Percentiles rank a stretch among this genome's conserved stretches.
phyloP scores from a whole-genome alignment of 305 asterid genomes.

The Withania somnifera region DNA sequence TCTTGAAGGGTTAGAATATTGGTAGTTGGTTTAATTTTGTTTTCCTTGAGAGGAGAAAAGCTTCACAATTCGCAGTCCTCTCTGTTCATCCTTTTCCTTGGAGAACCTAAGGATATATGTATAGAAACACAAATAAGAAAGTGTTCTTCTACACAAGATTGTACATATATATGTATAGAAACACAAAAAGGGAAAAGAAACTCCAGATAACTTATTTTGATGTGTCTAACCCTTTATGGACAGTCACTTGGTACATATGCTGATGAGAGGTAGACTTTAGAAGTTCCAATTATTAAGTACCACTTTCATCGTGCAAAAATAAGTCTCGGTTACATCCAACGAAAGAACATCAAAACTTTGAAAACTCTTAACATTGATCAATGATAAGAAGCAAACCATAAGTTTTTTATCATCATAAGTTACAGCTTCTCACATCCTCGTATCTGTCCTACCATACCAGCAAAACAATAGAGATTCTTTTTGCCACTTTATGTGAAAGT shows the following conservation, averaged over 20 bases:
- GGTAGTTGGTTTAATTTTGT: not conserved
- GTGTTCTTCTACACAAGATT: not conserved
- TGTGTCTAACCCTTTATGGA: not conserved
- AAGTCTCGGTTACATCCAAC: not conserved
- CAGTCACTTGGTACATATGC: not conserved
- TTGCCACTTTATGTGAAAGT: conserved; percentile 41
- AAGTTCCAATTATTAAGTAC: not conserved
- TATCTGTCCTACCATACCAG: conserved; percentile 17
- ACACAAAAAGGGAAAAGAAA: not conserved
- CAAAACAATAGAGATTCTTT: conserved; percentile 37
- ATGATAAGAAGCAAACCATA: not conserved
- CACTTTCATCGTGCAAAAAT: not conserved
- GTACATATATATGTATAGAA: not conserved
- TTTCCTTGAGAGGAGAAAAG: not conserved
- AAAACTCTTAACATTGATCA: not conserved
- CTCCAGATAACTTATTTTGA: not conserved
- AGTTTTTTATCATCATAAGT: not conserved
- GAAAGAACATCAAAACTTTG: not conserved
- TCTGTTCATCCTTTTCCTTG: not conserved
- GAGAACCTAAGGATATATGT: not conserved
- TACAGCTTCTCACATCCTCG: not conserved
- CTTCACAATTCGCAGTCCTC: not conserved
- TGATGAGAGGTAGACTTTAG: not conserved
- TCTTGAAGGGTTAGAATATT: not conserved
- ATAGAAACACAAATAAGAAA: not conserved